phyloP scores from a whole-genome alignment of 1,284 basidiomycete genomes.

The Somion occarium region DNA sequence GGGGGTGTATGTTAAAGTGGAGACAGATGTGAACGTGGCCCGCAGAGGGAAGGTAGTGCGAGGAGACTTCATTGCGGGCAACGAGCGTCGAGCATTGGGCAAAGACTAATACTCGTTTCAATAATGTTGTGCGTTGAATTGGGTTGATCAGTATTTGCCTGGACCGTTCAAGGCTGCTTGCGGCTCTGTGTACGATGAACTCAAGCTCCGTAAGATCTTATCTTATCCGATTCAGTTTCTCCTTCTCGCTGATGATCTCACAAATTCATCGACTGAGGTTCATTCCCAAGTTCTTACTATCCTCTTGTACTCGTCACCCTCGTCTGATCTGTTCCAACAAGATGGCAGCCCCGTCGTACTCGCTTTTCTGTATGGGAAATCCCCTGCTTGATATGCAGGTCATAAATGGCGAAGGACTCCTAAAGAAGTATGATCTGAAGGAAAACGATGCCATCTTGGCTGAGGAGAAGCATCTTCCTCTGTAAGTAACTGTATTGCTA shows the following conservation, averaged over 20 bases:
- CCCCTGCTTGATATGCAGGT: conserved; percentile 91
- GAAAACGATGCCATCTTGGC: conserved; percentile 97
- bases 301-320: background rate
- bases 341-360: conserved; percentile 31
- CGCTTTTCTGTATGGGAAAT: conserved; percentile 83
- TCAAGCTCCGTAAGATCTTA: no score
- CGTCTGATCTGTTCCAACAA: background rate
- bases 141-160: no score
- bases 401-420: conserved; percentile 75
- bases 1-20: conserved; percentile 56
- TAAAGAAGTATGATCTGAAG: conserved; percentile 91
- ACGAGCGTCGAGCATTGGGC: conserved; percentile 51
- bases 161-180: no score
- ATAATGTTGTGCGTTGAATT: no score
- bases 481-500: conserved; percentile 52
- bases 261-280: no score
- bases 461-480: conserved; percentile 79
- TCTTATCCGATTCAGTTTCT: background rate
- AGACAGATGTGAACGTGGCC: conserved; percentile 36
- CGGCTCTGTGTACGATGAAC: no score
- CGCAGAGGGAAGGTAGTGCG: conserved; percentile 55
- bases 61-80: conserved; percentile 57
- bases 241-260: background rate
- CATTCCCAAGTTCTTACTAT: background rate
- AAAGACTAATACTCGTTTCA: conserved; percentile 37